Evolutionary conservation across 805 yeast genomes (phyloP).

Genomic region (Candida manassasensis): DNA sequence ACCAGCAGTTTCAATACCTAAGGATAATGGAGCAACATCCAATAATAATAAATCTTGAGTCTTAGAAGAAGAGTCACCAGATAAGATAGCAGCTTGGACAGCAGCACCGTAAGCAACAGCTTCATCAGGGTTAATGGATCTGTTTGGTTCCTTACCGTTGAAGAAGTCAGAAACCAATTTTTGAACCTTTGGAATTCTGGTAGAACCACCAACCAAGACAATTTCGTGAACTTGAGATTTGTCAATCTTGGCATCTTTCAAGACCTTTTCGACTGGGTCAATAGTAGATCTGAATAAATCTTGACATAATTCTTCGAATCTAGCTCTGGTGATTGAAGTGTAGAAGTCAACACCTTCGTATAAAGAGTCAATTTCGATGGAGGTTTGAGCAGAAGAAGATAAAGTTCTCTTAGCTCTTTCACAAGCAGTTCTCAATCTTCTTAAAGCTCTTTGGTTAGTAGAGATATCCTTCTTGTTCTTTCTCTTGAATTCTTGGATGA

Average conservation of each 20-base stretch:
- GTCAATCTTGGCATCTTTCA: slow-evolving; percentile 85
- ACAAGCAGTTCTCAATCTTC: slow-evolving; percentile 98
- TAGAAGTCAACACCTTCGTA: slow-evolving; percentile 95
- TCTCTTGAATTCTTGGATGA: slow-evolving; percentile 94
- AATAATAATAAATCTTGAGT: slow-evolving; percentile 90
- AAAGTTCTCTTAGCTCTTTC: slow-evolving; percentile 99
- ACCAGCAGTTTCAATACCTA: slow-evolving; percentile 99
- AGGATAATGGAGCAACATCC: slow-evolving; percentile 95
- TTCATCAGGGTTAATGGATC: slow-evolving; percentile 96
- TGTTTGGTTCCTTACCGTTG: slow-evolving; percentile 96
- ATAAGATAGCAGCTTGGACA: slow-evolving; percentile 93
- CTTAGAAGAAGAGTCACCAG: slow-evolving; percentile 95
- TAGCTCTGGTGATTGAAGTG: slow-evolving; percentile 94
- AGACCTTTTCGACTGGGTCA: slow-evolving; percentile 93
- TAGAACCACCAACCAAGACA: slow-evolving; percentile 95
- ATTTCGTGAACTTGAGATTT: slow-evolving; percentile 88
- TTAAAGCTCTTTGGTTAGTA: slow-evolving; percentile 90
- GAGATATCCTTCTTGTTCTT: slow-evolving; percentile 95
- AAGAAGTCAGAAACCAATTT: slow-evolving; percentile 93
- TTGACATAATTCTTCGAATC: slow-evolving; percentile 95
- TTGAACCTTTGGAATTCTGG: slow-evolving; percentile 97
- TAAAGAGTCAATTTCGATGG: slow-evolving; percentile 91
- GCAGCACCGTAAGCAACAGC: slow-evolving; percentile 99
- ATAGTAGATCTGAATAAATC: slow-evolving; percentile 90
- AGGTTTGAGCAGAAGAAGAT: slow-evolving; percentile 92